Evolutionary conservation across 352 stramenopile genomes (phyloP), one percentile per base, ranked within the genome.

Genomic region (Sclerospora graminicola): DNA sequence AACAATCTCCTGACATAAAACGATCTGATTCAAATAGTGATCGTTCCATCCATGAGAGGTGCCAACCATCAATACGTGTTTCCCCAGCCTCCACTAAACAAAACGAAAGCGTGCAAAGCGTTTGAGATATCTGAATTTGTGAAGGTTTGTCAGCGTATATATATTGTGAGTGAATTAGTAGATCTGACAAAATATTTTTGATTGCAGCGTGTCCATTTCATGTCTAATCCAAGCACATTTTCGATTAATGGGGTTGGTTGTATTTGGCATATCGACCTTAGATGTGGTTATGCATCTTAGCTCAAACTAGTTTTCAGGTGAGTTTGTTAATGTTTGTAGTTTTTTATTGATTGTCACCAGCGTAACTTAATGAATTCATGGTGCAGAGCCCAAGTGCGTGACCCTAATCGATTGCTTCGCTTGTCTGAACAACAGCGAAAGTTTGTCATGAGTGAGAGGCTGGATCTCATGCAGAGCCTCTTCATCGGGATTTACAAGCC

Each of bases 221-320:
- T 97, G 54, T 82, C 94, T 1, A 99, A 99, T 56, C 95, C 95
- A 5, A 95, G 80, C 48, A 97, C 89, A 15, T 91, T 99, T 37
- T 72, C 78, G 39, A 87, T 98, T 48, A 98, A 98, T 55, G 94
- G 89, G n/a, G n/a, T n/a, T n/a, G 40, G 55, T 97, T 10, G 66
- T 95, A 10, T 84, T 99, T 45, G 92, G 89, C 30, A 77, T 96
- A 21, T 96, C 90, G 5, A 82, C 89, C 0, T 85, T 92, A 11
- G 95, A 99, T 63, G 69, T 96, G 29, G 57, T 98, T 15, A 55
- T 93, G 33, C 74, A 89, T 26, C 50, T 92, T 38, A 89, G 81
- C 48, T 88, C 77, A 24, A 87, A 87, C 38, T 77, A 89, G 44
- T 56, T 92, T 2, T 52, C 41, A 62, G 75, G 64, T 83, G 19